Base-by-base conservation (phyloP, 805 yeast genomes). In the Metschnikowia colocasiae region DNA sequence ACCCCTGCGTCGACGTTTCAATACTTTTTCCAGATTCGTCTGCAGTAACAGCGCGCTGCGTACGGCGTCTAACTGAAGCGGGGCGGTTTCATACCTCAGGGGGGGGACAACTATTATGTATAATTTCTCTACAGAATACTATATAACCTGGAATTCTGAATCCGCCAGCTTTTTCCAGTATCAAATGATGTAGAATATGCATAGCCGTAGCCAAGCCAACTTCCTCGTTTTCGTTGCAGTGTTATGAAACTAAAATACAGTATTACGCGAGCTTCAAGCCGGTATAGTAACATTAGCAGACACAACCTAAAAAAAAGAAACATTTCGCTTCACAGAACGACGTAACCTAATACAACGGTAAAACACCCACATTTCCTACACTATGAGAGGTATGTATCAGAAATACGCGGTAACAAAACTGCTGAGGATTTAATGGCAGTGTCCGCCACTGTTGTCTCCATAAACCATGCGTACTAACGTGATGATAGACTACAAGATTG, bases 401-500 rank as follows among this genome's bases (percentile, higher is more conserved):
- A 22, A 19, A 15, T 23, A 16, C 36, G 27, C 20, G 22, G n/a
- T 12, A 6, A 22, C 4, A 6, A 6, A 22, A 19, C 6, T 20
- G 34, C 20, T 20, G 34, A n/a, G 19, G 13, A 13, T 19, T 13
- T 19, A n/a, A 25, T 23, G 13, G 19, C 30, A 35, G 12, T 16
- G 6, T 7, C 15, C 29, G 36, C 22, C 30, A 20, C 16, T 12
- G 37, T 16, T 16, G 8, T 31, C 8, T 22, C n/a, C 4, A 1
- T 25, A 9, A 6, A 12, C 12, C 25, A 41, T 31, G 25, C 39
- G 15, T 51, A 51, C 54, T 51, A 51, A 51, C 51, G 44, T 30
- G 46, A 34, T 40, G 35, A 39, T 49, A 79, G 97, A 91, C 62
- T 90, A 90, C 65, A 89, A 88, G 62, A 73, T 94, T 38, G 97